phyloP scores from a whole-genome alignment of 2,329 filamentous ascomycete genomes.

The Calonectria hawksworthii region DNA sequence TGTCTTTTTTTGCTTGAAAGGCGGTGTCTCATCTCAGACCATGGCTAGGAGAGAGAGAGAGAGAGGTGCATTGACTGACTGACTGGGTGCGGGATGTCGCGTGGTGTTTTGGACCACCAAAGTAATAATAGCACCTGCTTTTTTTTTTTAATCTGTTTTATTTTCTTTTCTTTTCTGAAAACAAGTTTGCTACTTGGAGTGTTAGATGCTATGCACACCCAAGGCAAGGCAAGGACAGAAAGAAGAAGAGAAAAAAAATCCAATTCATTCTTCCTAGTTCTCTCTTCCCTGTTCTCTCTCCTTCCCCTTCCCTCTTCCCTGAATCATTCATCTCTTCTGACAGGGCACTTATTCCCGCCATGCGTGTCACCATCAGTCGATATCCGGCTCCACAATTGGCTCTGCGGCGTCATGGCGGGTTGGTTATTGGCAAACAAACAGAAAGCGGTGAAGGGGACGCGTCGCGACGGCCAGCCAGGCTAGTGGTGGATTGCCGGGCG shows the following conservation, averaged over 20 bases:
- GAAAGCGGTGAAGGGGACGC: slow-evolving; percentile 22
- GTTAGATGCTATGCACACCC: neutral
- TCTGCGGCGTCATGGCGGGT: slow-evolving; percentile 5
- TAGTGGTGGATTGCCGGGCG: neutral
- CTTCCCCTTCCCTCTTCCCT: neutral
- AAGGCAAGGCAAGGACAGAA: neutral
- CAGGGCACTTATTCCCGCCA: neutral
- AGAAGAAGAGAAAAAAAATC: neutral
- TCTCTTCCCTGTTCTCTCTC: neutral
- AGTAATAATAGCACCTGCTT: neutral
- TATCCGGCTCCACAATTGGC: slow-evolving; percentile 11
- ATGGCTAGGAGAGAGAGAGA: neutral
- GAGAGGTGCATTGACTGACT: neutral
- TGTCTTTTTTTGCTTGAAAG: neutral
- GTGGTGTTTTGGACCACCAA: slow-evolving; percentile 17
- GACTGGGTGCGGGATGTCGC: neutral
- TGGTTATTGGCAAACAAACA: neutral
- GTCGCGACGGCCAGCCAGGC: neutral
- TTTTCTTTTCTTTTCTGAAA: neutral
- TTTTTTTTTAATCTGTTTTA: neutral
- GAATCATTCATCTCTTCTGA: neutral
- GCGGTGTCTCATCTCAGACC: slow-evolving; percentile 27
- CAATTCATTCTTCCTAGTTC: no score
- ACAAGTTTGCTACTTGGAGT: neutral
- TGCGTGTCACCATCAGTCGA: slow-evolving; percentile 15